Conservation (phyloP, 2,329 filamentous ascomycete species). For the Verticillium albo-atrum region DNA sequence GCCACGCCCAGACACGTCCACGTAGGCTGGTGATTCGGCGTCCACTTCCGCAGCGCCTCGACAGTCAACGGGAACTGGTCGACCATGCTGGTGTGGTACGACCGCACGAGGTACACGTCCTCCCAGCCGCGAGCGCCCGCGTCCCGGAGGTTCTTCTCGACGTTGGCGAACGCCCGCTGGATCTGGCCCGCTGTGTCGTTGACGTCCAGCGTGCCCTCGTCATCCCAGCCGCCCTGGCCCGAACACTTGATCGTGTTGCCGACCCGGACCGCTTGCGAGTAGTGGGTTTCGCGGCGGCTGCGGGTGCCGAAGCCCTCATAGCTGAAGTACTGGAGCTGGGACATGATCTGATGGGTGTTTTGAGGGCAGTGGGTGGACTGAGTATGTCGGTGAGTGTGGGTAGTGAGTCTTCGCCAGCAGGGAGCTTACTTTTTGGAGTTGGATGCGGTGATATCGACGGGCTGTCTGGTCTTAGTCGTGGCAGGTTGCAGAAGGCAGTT, state of each 20-base stretch:
- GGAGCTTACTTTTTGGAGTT: too few species aligned
- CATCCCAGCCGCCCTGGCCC: slow-evolving; percentile 36
- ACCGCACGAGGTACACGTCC: slow-evolving; percentile 43
- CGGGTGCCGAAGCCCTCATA: slow-evolving; percentile 16
- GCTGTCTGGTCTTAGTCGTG: too few species aligned
- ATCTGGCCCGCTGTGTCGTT: slow-evolving; percentile 35
- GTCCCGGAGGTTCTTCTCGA: slow-evolving; percentile 40
- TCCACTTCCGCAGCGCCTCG: slow-evolving; percentile 31
- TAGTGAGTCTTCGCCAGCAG: too few species aligned
- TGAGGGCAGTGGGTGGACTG: too few species aligned
- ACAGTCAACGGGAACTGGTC: slow-evolving; percentile 32
- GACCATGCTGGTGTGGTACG: slow-evolving; percentile 37
- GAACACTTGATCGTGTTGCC: slow-evolving; percentile 41
- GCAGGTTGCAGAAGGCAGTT: too few species aligned
- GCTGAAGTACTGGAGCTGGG: slow-evolving; percentile 20
- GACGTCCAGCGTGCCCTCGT: slow-evolving; percentile 16
- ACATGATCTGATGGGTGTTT: slow-evolving; percentile 18
- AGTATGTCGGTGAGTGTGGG: too few species aligned
- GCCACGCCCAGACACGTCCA: slow-evolving; percentile 48
- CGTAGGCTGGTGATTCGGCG: neutral
- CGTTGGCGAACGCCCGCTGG: slow-evolving; percentile 48
- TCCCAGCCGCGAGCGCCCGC: slow-evolving; percentile 50
- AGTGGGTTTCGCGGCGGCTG: slow-evolving; percentile 24
- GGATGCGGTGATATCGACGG: too few species aligned
- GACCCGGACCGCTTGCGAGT: slow-evolving; percentile 44